Evolutionary conservation across 108 stramenopile genomes (phyloP), one percentile per base, ranked within the genome.

Genomic region (Skeletonema marinoi): DNA sequence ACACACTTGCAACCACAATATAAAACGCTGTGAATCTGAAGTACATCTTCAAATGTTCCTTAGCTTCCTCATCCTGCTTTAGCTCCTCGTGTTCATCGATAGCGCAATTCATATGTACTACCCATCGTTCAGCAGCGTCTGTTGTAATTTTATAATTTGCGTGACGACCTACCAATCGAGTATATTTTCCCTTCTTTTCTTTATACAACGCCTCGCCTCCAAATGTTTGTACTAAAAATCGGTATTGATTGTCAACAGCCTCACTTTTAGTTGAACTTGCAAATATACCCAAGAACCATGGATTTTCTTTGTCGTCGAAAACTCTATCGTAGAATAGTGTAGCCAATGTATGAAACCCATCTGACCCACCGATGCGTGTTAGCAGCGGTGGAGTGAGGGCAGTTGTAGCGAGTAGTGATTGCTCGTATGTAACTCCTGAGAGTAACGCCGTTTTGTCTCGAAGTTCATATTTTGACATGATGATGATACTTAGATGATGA

Each of bases 191-290:
- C 74, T 94, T 94, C 66, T 88, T 90, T 38, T 87, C 71, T 35
- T 72, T 85, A 60, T 94, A 94, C 21, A 94, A 69, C 58, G 84
- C 88, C 17, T 88, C 87, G 13, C 93, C 93, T 16, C 93, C 91
- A 78, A 94, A 92, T 0, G 87, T 88, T 70, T 94, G 88, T 11
- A 90, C 91, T 54, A 94, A 84, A 60, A 88, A 94, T 65, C 86
- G 85, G 76, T 84, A 90, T 65, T 92, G 93, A 69, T 94, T 94
- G 11, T 94, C 91, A 46, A 94, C 89, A 3, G 93, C 93, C 32
- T 92, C 89, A 13, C 42, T 42, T 66, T 92, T 89, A 51, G 89
- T 90, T 64, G 86, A 88, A 32, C 87, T 87, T 0, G 91, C 79
- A 72, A 94, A 94, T 31, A 94, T 94, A 39, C 84, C 89, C 12